phyloP scores from a whole-genome alignment of 2,329 filamentous ascomycete genomes.

The Stagonosporopsis vannaccii region DNA sequence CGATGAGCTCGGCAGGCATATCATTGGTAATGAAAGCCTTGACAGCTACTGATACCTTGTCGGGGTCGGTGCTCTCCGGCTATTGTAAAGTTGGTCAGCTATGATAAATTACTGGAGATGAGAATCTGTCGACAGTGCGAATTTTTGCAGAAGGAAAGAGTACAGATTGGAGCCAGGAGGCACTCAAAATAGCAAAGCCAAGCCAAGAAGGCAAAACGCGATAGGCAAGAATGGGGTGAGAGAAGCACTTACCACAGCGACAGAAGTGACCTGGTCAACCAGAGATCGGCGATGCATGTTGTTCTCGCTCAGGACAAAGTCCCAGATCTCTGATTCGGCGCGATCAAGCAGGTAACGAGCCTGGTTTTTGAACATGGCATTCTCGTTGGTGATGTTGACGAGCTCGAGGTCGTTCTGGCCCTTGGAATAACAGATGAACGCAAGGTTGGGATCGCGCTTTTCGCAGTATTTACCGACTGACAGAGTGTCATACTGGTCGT shows the following conservation, averaged over 20 bases:
- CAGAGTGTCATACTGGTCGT: slow-evolving; percentile 93
- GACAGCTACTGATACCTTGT: slow-evolving; percentile 94
- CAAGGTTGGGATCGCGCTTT: slow-evolving; percentile 95
- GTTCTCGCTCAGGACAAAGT: slow-evolving; percentile 92
- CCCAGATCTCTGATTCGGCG: slow-evolving; percentile 89
- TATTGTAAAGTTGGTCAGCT: background rate
- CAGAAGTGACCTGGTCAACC: slow-evolving; percentile 94
- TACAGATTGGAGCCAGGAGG: background rate
- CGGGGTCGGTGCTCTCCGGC: slow-evolving; percentile 75
- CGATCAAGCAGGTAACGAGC: slow-evolving; percentile 93
- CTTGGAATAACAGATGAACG: slow-evolving; percentile 94
- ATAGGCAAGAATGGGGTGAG: background rate
- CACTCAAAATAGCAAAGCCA: background rate
- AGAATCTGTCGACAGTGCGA: background rate
- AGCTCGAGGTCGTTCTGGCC: slow-evolving; percentile 97
- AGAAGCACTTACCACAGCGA: slow-evolving; percentile 68
- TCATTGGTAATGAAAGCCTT: slow-evolving; percentile 91
- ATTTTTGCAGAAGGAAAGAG: background rate
- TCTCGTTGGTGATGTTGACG: slow-evolving; percentile 98
- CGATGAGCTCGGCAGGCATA: slow-evolving; percentile 91
- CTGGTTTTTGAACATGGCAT: slow-evolving; percentile 99
- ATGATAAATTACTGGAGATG: background rate
- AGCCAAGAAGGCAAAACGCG: no score
- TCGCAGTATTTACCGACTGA: slow-evolving; percentile 97
- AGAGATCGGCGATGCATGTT: slow-evolving; percentile 94